Evolutionary conservation across 2,329 filamentous ascomycete genomes (phyloP).

Genomic region (Colletotrichum sp.): DNA sequence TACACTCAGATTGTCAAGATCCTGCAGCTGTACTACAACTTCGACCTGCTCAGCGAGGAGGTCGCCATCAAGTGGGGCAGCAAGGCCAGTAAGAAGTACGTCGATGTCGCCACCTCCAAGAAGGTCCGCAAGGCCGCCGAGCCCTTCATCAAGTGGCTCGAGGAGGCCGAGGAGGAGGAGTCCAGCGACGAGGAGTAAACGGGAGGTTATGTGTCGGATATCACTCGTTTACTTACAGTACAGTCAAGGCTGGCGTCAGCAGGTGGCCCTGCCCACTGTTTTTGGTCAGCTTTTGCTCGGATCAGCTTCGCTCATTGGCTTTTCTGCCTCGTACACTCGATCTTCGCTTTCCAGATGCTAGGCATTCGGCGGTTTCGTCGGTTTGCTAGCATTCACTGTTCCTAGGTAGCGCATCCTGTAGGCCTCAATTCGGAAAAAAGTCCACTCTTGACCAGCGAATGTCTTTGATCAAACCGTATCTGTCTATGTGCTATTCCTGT

Average conservation of each 20-base stretch:
- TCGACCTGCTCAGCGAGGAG: conserved; percentile 88
- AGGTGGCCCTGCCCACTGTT: neutral
- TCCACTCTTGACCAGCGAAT: neutral
- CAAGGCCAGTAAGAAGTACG: conserved; percentile 98
- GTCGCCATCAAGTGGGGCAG: conserved; percentile 88
- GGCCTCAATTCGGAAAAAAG: neutral
- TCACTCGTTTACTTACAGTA: neutral
- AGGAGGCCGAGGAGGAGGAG: conserved; percentile 81
- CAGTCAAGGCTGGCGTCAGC: neutral
- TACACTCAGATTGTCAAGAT: conserved; percentile 81
- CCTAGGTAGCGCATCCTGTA: conserved; percentile 3
- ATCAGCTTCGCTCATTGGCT: neutral
- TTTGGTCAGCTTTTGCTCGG: neutral
- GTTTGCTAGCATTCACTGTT: neutral
- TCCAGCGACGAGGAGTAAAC: conserved; percentile 61
- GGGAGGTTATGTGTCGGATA: neutral
- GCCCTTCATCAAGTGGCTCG: conserved; percentile 93
- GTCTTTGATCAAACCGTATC: neutral
- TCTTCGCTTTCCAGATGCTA: neutral
- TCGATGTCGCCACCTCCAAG: conserved; percentile 25
- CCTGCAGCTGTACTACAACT: conserved; percentile 87
- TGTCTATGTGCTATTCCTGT: neutral
- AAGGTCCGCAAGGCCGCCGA: conserved; percentile 74
- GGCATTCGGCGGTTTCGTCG: neutral
- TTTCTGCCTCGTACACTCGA: neutral